Evolutionary conservation across 805 yeast genomes (phyloP).

Genomic region (Candida andamanensis): DNA sequence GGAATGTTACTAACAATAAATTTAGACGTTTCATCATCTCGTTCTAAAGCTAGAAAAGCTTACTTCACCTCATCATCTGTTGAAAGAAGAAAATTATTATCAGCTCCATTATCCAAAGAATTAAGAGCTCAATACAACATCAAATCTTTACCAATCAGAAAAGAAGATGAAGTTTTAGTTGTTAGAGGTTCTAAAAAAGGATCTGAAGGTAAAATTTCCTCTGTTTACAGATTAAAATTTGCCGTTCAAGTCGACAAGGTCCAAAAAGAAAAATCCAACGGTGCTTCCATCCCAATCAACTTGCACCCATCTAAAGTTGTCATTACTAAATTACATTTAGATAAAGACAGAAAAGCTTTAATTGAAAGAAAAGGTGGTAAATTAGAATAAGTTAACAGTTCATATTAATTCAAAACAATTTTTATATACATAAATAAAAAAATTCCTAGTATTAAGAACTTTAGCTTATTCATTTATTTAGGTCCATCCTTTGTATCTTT

Average conservation of each 20-base stretch:
- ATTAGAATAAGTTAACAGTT: conserved; percentile 58
- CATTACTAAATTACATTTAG: conserved; percentile 96
- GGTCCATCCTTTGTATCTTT: background rate
- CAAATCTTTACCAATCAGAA: conserved; percentile 95
- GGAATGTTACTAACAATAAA: conserved; percentile 18
- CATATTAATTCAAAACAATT: conserved; percentile 9
- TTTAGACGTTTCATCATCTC: conserved; percentile 96
- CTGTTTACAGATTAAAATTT: conserved; percentile 98
- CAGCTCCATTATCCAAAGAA: conserved; percentile 99
- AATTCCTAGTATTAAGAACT: conserved; percentile 11
- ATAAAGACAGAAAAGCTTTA: conserved; percentile 98
- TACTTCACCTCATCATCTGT: conserved; percentile 97
- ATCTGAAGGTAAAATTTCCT: conserved; percentile 95
- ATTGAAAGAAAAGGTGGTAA: conserved; percentile 98
- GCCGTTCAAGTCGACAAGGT: conserved; percentile 96
- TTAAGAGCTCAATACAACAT: conserved; percentile 95
- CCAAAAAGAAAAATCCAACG: conserved; percentile 96
- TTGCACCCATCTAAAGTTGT: conserved; percentile 98
- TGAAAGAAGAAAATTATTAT: conserved; percentile 87
- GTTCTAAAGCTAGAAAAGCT: conserved; percentile 99
- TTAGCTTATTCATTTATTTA: background rate
- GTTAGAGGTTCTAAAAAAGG: conserved; percentile 99
- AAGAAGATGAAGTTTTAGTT: conserved; percentile 91
- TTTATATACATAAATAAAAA: conserved; percentile 18
- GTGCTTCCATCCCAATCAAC: conserved; percentile 95